A percentile compares a stretch with the other conserved stretches of the same genome.
phyloP scores from a whole-genome alignment of 805 yeast species.

The Komagataella populi region DNA sequence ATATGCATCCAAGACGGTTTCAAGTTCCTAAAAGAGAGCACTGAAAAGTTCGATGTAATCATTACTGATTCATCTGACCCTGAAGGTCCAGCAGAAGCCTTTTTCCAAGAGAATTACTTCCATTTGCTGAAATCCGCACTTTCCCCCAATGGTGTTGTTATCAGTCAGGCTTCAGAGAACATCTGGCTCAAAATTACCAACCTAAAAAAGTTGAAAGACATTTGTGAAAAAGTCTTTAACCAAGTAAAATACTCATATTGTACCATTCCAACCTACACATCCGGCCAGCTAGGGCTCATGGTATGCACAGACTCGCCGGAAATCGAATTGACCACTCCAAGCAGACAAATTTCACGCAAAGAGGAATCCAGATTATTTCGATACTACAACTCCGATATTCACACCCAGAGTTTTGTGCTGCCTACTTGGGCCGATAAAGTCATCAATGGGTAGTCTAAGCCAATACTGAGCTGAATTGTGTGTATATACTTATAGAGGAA shows the following conservation, averaged over 20 bases:
- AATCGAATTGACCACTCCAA: slow-evolving; percentile 55
- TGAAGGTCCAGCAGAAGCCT: slow-evolving; percentile 93
- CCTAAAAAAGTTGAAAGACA: slow-evolving; percentile 69
- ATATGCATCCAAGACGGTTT: slow-evolving; percentile 96
- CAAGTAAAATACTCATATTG: slow-evolving; percentile 85
- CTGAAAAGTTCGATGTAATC: slow-evolving; percentile 74
- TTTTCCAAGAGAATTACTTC: slow-evolving; percentile 89
- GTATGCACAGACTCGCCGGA: slow-evolving; percentile 70
- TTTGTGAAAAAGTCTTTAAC: slow-evolving; percentile 79
- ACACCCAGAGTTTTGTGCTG: slow-evolving; percentile 77
- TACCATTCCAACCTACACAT: slow-evolving; percentile 91
- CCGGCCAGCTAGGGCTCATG: slow-evolving; percentile 98
- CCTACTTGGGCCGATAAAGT: slow-evolving; percentile 67
- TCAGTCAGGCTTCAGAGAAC: slow-evolving; percentile 85
- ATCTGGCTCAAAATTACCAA: slow-evolving; percentile 86
- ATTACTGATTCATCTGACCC: slow-evolving; percentile 97
- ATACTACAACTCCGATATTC: slow-evolving; percentile 78
- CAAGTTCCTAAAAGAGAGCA: slow-evolving; percentile 76
- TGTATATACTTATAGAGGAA: too few species aligned
- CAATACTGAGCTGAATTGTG: background rate
- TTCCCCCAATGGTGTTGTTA: slow-evolving; percentile 80
- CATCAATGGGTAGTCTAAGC: background rate
- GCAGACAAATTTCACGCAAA: slow-evolving; percentile 47
- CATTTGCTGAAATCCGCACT: slow-evolving; percentile 75
- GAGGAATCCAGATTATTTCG: slow-evolving; percentile 53